phyloP scores from a whole-genome alignment of 306 rosid species.

The Dicorynia guianensis region DNA sequence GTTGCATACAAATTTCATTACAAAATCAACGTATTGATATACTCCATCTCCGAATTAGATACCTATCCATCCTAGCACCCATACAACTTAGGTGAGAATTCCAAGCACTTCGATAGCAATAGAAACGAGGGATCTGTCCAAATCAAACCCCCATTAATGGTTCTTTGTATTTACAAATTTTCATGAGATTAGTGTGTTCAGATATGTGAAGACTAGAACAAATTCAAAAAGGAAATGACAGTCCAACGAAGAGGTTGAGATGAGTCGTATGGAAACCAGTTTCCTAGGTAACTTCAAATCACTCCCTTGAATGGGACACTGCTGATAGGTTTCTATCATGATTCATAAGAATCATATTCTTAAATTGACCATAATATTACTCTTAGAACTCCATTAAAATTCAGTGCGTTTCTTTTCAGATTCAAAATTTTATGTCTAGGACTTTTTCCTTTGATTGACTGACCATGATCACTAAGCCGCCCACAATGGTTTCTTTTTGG shows the following conservation, averaged over 20 bases:
- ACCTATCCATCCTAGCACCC: too few species aligned
- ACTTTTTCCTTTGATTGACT: too few species aligned
- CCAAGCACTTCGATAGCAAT: not conserved
- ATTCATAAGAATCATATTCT: constrained; percentile 26
- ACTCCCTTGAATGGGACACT: not conserved
- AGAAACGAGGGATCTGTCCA: not conserved
- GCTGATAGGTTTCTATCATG: not conserved
- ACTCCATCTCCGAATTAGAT: too few species aligned
- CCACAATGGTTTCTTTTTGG: too few species aligned
- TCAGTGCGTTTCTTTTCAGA: too few species aligned
- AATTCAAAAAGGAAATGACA: not conserved
- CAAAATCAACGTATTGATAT: too few species aligned
- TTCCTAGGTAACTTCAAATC: constrained; percentile 35
- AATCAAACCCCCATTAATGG: not conserved
- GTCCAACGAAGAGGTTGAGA: not conserved
- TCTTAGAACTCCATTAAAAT: too few species aligned
- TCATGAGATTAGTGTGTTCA: not conserved
- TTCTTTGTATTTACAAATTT: not conserved
- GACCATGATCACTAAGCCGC: too few species aligned
- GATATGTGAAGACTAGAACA: not conserved
- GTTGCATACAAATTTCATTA: too few species aligned
- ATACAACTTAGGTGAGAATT: too few species aligned
- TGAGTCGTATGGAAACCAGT: not conserved
- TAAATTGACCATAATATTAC: too few species aligned
- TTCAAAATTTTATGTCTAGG: too few species aligned